Evolutionary conservation across 306 rosid species (phyloP).

Genomic region (Vicia faba): DNA sequence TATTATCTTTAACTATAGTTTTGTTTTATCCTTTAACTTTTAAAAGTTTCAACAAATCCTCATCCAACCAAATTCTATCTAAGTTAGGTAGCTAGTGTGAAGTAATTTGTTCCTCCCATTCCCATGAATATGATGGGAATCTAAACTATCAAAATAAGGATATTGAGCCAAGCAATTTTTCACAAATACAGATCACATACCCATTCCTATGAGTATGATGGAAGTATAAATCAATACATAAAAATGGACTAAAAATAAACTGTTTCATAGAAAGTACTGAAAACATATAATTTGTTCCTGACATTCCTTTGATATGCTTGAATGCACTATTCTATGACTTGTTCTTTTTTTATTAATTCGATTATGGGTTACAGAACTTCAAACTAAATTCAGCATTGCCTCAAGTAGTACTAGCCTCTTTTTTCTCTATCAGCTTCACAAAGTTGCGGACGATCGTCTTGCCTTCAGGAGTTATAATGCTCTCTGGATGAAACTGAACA

Average conservation of each 20-base stretch:
- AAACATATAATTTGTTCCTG: neutral
- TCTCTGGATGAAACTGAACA: slow-evolving; percentile 97
- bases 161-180: neutral
- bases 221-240: neutral
- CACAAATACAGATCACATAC: neutral
- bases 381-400: slow-evolving; percentile 1
- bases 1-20: no score
- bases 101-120: no score
- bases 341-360: neutral
- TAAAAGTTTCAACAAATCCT: no score
- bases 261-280: neutral
- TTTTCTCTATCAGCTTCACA: slow-evolving; percentile 64
- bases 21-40: no score
- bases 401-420: slow-evolving; percentile 45
- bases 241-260: neutral
- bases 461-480: slow-evolving; percentile 84
- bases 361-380: neutral
- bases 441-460: slow-evolving; percentile 69
- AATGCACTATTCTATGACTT: neutral
- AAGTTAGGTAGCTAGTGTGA: no score
- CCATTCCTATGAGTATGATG: neutral
- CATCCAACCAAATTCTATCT: no score
- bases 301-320: neutral
- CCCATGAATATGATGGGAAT: neutral
- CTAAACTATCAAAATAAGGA: neutral